Conservation (phyloP, 2,329 filamentous ascomycete genomes). For the Penicillium sp. region DNA sequence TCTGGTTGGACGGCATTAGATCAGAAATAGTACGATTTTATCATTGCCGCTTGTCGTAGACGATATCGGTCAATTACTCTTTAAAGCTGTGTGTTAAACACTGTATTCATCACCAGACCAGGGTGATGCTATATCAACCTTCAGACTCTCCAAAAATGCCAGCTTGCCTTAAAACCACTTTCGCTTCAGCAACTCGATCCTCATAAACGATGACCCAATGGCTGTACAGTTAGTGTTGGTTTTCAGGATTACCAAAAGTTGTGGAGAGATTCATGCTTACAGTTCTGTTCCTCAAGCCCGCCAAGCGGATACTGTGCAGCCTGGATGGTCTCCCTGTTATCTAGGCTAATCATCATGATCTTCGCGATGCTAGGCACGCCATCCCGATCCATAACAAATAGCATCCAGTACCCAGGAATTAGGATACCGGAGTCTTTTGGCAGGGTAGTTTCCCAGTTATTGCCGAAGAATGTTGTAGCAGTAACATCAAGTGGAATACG, state of each 20-base stretch:
- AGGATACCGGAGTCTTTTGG: slow-evolving; percentile 50
- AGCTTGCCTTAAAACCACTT: not conserved
- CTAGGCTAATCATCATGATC: slow-evolving; percentile 3
- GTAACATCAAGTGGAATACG: slow-evolving; percentile 45
- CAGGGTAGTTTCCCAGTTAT: slow-evolving; percentile 30
- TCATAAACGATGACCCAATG: not conserved
- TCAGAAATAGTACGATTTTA: too few relatives aligned
- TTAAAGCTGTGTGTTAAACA: not conserved
- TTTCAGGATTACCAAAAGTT: not conserved
- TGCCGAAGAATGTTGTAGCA: not conserved
- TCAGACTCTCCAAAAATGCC: not conserved
- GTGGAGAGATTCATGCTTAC: not conserved
- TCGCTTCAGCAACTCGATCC: slow-evolving; percentile 1
- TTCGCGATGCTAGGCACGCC: slow-evolving; percentile 4
- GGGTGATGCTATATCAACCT: not conserved
- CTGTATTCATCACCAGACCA: not conserved
- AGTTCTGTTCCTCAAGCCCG: not conserved
- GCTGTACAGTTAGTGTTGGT: not conserved
- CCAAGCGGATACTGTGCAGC: not conserved
- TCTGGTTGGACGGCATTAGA: too few relatives aligned
- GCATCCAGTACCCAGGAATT: slow-evolving; percentile 54
- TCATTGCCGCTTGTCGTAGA: too few relatives aligned
- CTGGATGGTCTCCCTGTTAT: not conserved
- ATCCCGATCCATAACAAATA: slow-evolving; percentile 46
- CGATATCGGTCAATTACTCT: too few relatives aligned